Conservation (phyloP, 108 stramenopile genomes). For the Cylindrotheca closterium region DNA sequence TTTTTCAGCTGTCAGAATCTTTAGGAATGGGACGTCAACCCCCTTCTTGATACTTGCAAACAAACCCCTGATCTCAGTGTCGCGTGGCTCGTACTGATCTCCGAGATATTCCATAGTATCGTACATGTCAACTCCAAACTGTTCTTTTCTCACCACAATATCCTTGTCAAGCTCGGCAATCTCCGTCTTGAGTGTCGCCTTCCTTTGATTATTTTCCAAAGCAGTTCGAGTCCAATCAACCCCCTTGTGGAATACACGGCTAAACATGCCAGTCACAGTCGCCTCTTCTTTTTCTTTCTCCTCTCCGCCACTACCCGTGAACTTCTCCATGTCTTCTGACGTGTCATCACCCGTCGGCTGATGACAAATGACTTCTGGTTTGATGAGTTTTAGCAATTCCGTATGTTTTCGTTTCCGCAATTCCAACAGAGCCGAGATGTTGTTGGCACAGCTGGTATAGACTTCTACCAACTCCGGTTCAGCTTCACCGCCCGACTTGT, state of each 20-base stretch:
- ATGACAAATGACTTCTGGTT: constrained; percentile 9
- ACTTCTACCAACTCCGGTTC: constrained; percentile 15
- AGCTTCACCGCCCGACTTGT: constrained; percentile 7
- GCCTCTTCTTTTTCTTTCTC: background rate
- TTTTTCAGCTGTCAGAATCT: constrained; percentile 15
- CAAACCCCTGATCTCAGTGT: background rate
- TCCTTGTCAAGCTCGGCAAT: constrained; percentile 10
- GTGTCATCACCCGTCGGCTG: constrained; percentile 5
- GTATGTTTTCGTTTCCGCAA: constrained; percentile 5
- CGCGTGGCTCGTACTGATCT: constrained; percentile 12
- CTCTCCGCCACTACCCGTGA: background rate
- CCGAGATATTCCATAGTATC: constrained; percentile 14
- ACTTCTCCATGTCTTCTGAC: background rate
- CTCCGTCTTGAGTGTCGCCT: background rate
- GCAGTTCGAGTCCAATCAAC: background rate
- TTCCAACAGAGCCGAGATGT: constrained; percentile 5
- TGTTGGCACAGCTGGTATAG: constrained; percentile 1
- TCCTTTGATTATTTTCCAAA: constrained; percentile 13
- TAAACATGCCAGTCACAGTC: background rate
- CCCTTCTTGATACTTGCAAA: constrained; percentile 9
- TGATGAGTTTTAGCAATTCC: constrained; percentile 3
- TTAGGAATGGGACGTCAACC: constrained; percentile 5
- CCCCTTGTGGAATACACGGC: background rate
- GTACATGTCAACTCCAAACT: constrained; percentile 16
- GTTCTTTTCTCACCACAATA: constrained; percentile 5